Conservation (phyloP, 1,284 basidiomycete genomes). For the Anthracocystis walkeri region DNA sequence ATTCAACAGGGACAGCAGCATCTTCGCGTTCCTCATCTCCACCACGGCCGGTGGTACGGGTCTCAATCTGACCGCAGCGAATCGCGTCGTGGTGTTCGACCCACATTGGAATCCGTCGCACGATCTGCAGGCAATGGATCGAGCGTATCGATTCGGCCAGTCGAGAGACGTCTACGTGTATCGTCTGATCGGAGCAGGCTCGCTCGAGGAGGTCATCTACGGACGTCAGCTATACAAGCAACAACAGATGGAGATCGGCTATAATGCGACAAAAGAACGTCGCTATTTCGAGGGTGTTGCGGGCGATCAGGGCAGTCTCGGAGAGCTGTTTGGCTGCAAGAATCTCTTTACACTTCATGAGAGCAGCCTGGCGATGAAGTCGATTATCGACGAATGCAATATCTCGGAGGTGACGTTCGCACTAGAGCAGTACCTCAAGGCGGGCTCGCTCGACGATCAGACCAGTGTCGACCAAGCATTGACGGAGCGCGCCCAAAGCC, state of each 20-base stretch:
- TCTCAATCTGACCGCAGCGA: constrained; percentile 87
- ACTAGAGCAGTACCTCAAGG: constrained; percentile 28
- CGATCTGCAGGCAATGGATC: constrained; percentile 87
- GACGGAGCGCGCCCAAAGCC: constrained; percentile 21
- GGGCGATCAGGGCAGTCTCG: constrained; percentile 78
- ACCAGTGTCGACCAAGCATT: constrained; percentile 20
- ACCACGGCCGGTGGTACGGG: constrained; percentile 82
- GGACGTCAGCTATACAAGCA: constrained; percentile 88
- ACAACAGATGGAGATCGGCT: constrained; percentile 87
- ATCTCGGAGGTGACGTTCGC: constrained; percentile 46
- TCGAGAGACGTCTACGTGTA: constrained; percentile 55
- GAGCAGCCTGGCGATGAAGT: constrained; percentile 60
- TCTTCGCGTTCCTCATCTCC: constrained; percentile 85
- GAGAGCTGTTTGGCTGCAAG: constrained; percentile 83
- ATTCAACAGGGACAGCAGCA: constrained; percentile 80
- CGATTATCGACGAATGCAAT: constrained; percentile 56
- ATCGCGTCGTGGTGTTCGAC: constrained; percentile 89
- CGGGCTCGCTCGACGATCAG: constrained; percentile 21
- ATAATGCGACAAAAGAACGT: constrained; percentile 68
- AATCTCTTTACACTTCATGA: constrained; percentile 87
- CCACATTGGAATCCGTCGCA: constrained; percentile 83
- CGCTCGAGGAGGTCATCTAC: constrained; percentile 73
- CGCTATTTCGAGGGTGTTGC: constrained; percentile 86
- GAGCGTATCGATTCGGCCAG: constrained; percentile 74
- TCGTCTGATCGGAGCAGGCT: constrained; percentile 55